Evolutionary conservation across 2,329 filamentous ascomycete genomes (phyloP).

Genomic region (Aureobasidium sp.): DNA sequence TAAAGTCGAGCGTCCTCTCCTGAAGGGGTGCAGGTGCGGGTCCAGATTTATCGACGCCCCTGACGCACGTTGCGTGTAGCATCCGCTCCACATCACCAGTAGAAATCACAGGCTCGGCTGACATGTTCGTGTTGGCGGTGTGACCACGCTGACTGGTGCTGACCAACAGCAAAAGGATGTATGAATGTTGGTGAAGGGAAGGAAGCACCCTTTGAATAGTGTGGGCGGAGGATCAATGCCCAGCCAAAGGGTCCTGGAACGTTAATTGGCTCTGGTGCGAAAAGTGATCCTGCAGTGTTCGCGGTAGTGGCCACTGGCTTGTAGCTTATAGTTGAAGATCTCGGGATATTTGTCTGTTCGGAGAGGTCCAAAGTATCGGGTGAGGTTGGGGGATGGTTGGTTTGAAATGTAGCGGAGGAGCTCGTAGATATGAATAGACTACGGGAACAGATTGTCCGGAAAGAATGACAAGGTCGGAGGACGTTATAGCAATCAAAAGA

Average conservation of each 20-base stretch:
- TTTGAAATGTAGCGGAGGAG: background rate
- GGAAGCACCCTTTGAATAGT: background rate
- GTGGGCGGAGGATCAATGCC: background rate
- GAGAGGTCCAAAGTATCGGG: background rate
- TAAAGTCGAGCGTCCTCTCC: slow-evolving; percentile 9
- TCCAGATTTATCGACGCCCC: background rate
- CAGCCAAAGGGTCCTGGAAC: slow-evolving; percentile 4
- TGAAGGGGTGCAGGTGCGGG: slow-evolving; percentile 9
- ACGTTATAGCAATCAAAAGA: slow-evolving; percentile 10
- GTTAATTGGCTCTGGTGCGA: background rate
- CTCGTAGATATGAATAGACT: slow-evolving; percentile 3
- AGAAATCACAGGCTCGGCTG: slow-evolving; percentile 3
- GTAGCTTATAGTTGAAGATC: background rate
- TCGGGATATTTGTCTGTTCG: background rate
- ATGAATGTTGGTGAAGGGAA: background rate
- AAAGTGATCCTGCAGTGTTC: slow-evolving; percentile 2
- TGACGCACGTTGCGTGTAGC: slow-evolving; percentile 8
- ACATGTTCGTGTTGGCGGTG: slow-evolving; percentile 5
- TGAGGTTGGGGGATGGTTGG: background rate
- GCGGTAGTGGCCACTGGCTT: background rate
- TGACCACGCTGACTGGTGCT: slow-evolving; percentile 6
- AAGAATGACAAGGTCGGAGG: slow-evolving; percentile 6
- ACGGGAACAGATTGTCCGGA: background rate
- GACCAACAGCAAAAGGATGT: background rate
- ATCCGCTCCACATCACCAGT: slow-evolving; percentile 7